Percentiles rank a stretch among this genome's conserved stretches.
Conservation (phyloP, 2,329 filamentous ascomycete species). For the Aciculosporium take region DNA sequence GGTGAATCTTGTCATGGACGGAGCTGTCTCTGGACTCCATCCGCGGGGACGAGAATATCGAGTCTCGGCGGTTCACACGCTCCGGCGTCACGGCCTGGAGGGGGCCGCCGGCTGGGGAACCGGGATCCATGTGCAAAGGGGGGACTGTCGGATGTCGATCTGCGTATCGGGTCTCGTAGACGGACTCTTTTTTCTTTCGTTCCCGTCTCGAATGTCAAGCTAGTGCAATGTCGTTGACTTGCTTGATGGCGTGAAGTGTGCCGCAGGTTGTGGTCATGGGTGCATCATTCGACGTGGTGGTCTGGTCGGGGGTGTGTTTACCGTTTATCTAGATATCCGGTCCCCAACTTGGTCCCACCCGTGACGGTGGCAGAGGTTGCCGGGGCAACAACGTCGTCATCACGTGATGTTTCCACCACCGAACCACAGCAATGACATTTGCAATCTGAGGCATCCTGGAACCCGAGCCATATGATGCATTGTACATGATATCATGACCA, state of each 20-base stretch:
- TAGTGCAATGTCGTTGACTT: background rate
- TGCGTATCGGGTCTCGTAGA: constrained; percentile 2
- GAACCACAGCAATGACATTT: no score
- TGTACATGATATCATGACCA: no score
- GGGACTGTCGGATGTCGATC: background rate
- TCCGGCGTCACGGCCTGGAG: constrained; percentile 49
- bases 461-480: no score
- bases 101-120: constrained; percentile 38
- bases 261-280: background rate
- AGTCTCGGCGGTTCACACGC: constrained; percentile 38
- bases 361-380: constrained; percentile 2
- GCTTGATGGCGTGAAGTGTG: background rate
- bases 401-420: constrained; percentile 10
- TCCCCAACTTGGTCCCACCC: background rate
- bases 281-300: constrained; percentile 1
- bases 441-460: no score
- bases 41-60: constrained; percentile 22
- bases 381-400: constrained; percentile 8
- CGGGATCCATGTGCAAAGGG: constrained; percentile 24
- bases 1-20: constrained; percentile 53
- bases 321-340: background rate
- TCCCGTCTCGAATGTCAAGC: no score
- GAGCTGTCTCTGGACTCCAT: constrained; percentile 39
- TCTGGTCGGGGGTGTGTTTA: constrained; percentile 11
- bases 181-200: background rate